Base-by-base conservation (phyloP, 345 rosid genomes). In the Boechera divaricarpa region DNA sequence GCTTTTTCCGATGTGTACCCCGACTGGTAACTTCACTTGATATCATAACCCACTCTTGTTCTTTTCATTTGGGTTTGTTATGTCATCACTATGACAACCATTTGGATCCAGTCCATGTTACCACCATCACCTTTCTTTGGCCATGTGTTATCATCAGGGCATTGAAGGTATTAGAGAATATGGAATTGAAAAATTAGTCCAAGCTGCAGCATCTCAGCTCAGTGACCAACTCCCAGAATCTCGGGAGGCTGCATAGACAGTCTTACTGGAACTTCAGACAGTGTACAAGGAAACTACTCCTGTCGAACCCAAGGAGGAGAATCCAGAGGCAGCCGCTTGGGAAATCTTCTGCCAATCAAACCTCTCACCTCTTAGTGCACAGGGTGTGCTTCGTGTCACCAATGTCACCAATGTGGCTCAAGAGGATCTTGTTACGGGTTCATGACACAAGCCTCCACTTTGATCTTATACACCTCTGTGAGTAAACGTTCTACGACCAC, bases 181-280 rank as follows among this genome's bases (percentile, higher is more conserved):
- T 45, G 95, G 95, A 39, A 87, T 89, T 8, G 95, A 85, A 68
- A 87, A 87, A 63, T 76, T 91, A 86, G 86, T 89, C 52, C 90
- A 87, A 75, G 81, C 84, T n/a, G 95, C 89, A 32, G 88, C 95
- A 38, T 85, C 90, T 49, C 95, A 91, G 75, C 95, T 87, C 21
- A 87, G 91, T 44, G 97, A 88, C 80, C 88, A 90, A 57, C 97
- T 91, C 64, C 95, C 95, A 2, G 97, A 87, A 77, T 91, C 97
- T 5, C 83, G 89, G 58, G 95, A 89, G 80, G 91, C 95, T 76
- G 95, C 95, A 66, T 86, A 95, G 45, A 64, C 85, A 21, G 91
- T 88, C 70, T 91, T 89, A 64, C 68, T 90, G 82, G 90, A 90
- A 76, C 84, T 91, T 74, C 88, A 90, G 74, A 82, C 82, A 67